A percentile compares a stretch with the other conserved stretches of the same genome.
These are phyloP conservation scores for Ceratopteris richardii DNA, from an alignment of 75 land plant species.

Conservation along the genomic window DNA sequence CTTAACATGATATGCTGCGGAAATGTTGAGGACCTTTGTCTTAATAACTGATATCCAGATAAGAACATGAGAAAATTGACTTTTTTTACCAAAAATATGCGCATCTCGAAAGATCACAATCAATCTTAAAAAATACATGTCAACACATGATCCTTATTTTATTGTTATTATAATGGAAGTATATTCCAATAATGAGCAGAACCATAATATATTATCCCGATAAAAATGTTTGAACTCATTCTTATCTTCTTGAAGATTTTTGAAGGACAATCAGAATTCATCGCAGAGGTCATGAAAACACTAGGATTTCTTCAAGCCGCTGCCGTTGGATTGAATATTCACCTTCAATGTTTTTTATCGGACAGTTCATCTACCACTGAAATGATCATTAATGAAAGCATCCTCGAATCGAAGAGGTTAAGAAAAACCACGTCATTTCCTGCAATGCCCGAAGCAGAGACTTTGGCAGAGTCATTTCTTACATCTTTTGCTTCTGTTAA, in stretches of 20 bases:
- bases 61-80: too few relatives aligned
- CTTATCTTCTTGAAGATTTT: conserved; percentile 47
- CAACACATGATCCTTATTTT: too few relatives aligned
- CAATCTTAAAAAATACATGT: too few relatives aligned
- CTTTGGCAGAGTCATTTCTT: conserved; percentile 72
- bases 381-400: conserved; percentile 52
- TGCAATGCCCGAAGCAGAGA: conserved; percentile 63
- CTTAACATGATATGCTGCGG: too few relatives aligned
- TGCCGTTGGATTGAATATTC: conserved; percentile 63
- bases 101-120: too few relatives aligned
- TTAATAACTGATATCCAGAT: too few relatives aligned
- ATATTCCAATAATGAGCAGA: too few relatives aligned
- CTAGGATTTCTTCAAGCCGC: conserved; percentile 69
- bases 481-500: conserved; percentile 81
- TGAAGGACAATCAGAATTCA: conserved; percentile 65
- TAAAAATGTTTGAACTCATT: background rate
- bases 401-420: conserved; percentile 16
- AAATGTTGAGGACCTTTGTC: too few relatives aligned
- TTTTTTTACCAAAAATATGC: too few relatives aligned
- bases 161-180: too few relatives aligned
- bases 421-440: conserved; percentile 26
- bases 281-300: conserved; percentile 44
- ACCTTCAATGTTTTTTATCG: conserved; percentile 65
- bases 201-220: too few relatives aligned
- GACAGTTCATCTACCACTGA: conserved; percentile 47